Percentiles rank a stretch among this genome's conserved stretches.
Evolutionary conservation across 345 rosid species (phyloP).

Genomic region (Capsella bursapastoris): DNA sequence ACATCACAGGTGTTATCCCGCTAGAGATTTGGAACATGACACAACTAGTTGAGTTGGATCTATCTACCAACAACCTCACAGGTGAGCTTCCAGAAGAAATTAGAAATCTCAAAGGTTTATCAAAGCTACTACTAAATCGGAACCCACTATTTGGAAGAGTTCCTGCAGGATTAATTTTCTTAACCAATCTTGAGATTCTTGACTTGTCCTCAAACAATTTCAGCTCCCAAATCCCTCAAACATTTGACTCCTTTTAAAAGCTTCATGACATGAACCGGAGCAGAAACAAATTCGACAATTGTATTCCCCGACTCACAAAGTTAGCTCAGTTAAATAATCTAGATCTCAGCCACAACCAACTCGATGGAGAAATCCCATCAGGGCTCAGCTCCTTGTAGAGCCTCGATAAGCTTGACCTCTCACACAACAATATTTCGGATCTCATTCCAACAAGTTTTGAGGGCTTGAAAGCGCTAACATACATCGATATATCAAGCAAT

Average conservation of each 20-base stretch:
- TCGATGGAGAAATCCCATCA: slow-evolving; percentile 38
- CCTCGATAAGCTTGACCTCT: slow-evolving; percentile 38
- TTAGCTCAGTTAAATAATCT: background rate
- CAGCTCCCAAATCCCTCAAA: slow-evolving; percentile 22
- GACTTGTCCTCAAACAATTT: slow-evolving; percentile 44
- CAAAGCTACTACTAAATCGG: background rate
- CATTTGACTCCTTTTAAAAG: background rate
- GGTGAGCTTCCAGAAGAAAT: slow-evolving; percentile 39
- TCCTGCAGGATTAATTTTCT: slow-evolving; percentile 22
- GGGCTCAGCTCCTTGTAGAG: slow-evolving; percentile 26
- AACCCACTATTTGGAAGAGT: slow-evolving; percentile 42
- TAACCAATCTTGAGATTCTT: slow-evolving; percentile 21
- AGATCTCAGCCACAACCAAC: slow-evolving; percentile 47
- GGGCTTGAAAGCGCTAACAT: background rate
- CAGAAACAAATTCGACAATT: slow-evolving; percentile 22
- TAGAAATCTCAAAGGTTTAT: background rate
- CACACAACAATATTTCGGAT: slow-evolving; percentile 31
- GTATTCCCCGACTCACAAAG: slow-evolving; percentile 38
- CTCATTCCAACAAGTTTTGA: slow-evolving; percentile 32
- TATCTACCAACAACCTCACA: slow-evolving; percentile 36
- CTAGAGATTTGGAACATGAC: slow-evolving; percentile 36
- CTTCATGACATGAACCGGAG: slow-evolving; percentile 35
- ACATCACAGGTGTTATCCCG: slow-evolving; percentile 35
- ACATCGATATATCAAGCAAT: slow-evolving; percentile 4
- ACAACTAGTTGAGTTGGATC: slow-evolving; percentile 20